Evolutionary conservation across 257 asterid genomes (phyloP).

Genomic region (Parsonsia alboflavescens): DNA sequence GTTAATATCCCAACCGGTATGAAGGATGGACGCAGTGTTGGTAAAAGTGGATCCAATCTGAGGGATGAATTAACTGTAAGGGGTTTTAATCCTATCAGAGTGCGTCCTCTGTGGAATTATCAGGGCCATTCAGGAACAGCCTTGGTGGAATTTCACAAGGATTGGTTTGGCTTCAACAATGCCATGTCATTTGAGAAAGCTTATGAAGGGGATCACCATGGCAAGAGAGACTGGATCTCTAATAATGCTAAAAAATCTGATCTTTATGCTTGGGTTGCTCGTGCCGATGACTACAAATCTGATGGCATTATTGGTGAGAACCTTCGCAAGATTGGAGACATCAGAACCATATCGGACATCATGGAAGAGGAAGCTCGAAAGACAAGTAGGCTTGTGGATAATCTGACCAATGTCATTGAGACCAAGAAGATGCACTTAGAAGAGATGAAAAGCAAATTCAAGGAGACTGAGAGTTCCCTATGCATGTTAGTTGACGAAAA

Average conservation of each 20-base stretch:
- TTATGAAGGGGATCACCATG: slow-evolving; percentile 61
- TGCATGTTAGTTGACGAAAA: slow-evolving; percentile 52
- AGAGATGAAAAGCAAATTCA: slow-evolving; percentile 58
- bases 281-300: slow-evolving; percentile 68
- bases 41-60: slow-evolving; percentile 73
- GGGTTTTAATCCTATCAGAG: slow-evolving; percentile 74
- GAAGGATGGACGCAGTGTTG: slow-evolving; percentile 60
- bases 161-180: slow-evolving; percentile 75
- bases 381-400: slow-evolving; percentile 58
- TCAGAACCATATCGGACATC: slow-evolving; percentile 63
- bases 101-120: slow-evolving; percentile 70
- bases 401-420: slow-evolving; percentile 63
- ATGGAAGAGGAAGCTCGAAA: slow-evolving; percentile 77
- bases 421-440: slow-evolving; percentile 57
- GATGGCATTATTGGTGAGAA: slow-evolving; percentile 57
- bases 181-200: slow-evolving; percentile 78
- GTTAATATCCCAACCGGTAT: slow-evolving; percentile 53
- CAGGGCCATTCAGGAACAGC: slow-evolving; percentile 83
- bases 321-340: slow-evolving; percentile 81
- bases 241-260: slow-evolving; percentile 34
- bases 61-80: slow-evolving; percentile 48
- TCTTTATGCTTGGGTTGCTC: slow-evolving; percentile 88
- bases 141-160: slow-evolving; percentile 69
- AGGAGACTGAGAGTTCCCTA: slow-evolving; percentile 64
- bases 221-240: slow-evolving; percentile 60